These are phyloP conservation scores for Clonostachys solani DNA, from an alignment of 2,329 filamentous ascomycete species.

Conservation along the genomic window DNA sequence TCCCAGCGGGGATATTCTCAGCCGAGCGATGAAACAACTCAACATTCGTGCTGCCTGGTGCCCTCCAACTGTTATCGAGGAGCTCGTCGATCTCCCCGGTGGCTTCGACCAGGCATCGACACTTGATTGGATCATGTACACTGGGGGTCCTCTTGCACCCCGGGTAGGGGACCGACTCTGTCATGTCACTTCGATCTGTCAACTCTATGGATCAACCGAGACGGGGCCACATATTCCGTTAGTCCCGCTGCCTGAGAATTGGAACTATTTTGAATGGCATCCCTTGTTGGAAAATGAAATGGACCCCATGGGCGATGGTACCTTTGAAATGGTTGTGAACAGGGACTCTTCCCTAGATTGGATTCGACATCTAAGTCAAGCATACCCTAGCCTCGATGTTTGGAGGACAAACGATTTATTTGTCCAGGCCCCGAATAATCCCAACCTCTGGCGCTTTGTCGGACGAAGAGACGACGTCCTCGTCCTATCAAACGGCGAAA, in stretches of 20 bases:
- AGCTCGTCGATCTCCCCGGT: no score
- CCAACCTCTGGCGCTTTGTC: constrained; percentile 23
- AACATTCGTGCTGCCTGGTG: no score
- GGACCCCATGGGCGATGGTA: constrained; percentile 7
- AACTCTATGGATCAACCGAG: constrained; percentile 23
- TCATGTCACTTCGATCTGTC: constrained; percentile 14
- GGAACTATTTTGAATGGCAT: constrained; percentile 20
- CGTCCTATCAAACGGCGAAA: constrained; percentile 33
- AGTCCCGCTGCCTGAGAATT: constrained; percentile 15
- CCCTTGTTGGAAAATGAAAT: constrained; percentile 10
- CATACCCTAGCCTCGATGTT: constrained; percentile 31
- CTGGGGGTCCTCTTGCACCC: no score
- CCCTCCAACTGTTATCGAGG: no score
- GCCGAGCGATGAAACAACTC: no score
- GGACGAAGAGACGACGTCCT: constrained; percentile 33
- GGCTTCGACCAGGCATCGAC: no score
- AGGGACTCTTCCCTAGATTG: constrained; percentile 12
- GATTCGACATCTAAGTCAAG: constrained; percentile 29
- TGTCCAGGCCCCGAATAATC: constrained; percentile 22
- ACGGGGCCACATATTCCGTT: constrained; percentile 9
- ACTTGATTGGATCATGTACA: no score
- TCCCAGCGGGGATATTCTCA: no score
- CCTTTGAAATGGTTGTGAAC: constrained; percentile 25
- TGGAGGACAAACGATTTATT: constrained; percentile 40
- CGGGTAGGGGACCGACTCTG: no score